phyloP scores from a whole-genome alignment of 2,329 filamentous ascomycete genomes.

The Alternaria panax region DNA sequence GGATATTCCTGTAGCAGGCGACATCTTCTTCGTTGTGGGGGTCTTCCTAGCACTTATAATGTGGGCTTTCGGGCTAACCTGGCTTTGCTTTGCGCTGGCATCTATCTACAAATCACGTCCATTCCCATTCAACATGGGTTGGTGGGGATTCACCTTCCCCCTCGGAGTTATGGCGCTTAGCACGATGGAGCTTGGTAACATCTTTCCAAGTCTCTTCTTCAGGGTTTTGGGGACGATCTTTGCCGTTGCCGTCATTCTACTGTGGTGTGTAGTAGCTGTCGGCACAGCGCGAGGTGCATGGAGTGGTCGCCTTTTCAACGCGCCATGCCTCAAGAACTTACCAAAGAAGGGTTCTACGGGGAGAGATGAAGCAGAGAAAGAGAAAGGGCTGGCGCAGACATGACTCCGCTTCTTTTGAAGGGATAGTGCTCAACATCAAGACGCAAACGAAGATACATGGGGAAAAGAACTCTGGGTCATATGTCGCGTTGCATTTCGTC shows the following conservation, averaged over 20 bases:
- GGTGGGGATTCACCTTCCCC: slow-evolving; percentile 69
- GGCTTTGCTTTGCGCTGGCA: slow-evolving; percentile 63
- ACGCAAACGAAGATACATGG: not conserved
- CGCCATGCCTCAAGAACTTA: slow-evolving; percentile 58
- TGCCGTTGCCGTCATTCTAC: slow-evolving; percentile 58
- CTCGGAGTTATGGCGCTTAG: slow-evolving; percentile 63
- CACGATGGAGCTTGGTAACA: slow-evolving; percentile 58
- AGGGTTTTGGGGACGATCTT: slow-evolving; percentile 64
- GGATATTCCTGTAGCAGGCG: slow-evolving; percentile 54
- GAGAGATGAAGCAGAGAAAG: slow-evolving; percentile 25
- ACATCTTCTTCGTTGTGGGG: slow-evolving; percentile 64
- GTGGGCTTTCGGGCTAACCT: slow-evolving; percentile 65
- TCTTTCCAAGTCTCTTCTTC: slow-evolving; percentile 65
- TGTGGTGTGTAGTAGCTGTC: slow-evolving; percentile 64
- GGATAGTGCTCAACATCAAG: not conserved
- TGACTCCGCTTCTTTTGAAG: not conserved
- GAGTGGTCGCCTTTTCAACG: slow-evolving; percentile 61
- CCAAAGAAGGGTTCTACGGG: slow-evolving; percentile 29
- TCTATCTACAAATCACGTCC: slow-evolving; percentile 53
- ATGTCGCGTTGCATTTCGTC: not conserved
- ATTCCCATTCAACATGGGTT: slow-evolving; percentile 69
- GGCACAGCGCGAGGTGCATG: slow-evolving; percentile 59
- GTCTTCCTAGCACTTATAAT: slow-evolving; percentile 61
- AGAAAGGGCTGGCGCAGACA: slow-evolving; percentile 17
- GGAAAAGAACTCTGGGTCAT: not conserved